Evolutionary conservation across 2,329 filamentous ascomycete species (phyloP).

Genomic region (Alternaria postmessia): DNA sequence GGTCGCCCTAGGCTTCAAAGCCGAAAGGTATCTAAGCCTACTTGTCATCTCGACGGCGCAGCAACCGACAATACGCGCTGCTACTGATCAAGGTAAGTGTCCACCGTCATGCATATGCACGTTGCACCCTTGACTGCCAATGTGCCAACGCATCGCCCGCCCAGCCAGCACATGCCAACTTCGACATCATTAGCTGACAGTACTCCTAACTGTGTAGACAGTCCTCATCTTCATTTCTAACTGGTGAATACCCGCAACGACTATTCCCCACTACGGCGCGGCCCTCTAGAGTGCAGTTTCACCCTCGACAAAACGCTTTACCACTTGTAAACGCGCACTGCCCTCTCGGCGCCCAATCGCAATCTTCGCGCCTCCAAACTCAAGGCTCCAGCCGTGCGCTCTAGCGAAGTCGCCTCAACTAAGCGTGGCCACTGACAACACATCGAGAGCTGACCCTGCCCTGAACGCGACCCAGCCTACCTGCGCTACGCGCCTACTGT

Average conservation of each 20-base stretch:
- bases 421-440: slow-evolving; percentile 55
- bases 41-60: slow-evolving; percentile 36
- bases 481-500: slow-evolving; percentile 40
- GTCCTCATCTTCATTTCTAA: slow-evolving; percentile 40
- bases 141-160: slow-evolving; percentile 53
- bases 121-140: slow-evolving; percentile 40
- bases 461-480: slow-evolving; percentile 47
- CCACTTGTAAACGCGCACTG: slow-evolving; percentile 41
- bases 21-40: slow-evolving; percentile 24
- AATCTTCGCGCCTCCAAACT: slow-evolving; percentile 40
- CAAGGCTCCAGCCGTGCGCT: slow-evolving; percentile 44
- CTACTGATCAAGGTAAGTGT: slow-evolving; percentile 49
- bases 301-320: slow-evolving; percentile 23
- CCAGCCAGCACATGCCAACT: slow-evolving; percentile 49
- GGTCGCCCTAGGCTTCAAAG: slow-evolving; percentile 29
- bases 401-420: slow-evolving; percentile 44
- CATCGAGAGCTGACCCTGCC: slow-evolving; percentile 51
- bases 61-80: slow-evolving; percentile 34
- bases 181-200: slow-evolving; percentile 48
- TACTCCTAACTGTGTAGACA: slow-evolving; percentile 43
- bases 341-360: slow-evolving; percentile 42
- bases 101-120: slow-evolving; percentile 52
- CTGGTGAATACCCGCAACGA: slow-evolving; percentile 46
- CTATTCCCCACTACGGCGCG: slow-evolving; percentile 48
- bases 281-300: slow-evolving; percentile 42